Evolutionary conservation across 2,329 filamentous ascomycete species (phyloP), one percentile per base, ranked within the genome.

Genomic region (Alternaria sp.): DNA sequence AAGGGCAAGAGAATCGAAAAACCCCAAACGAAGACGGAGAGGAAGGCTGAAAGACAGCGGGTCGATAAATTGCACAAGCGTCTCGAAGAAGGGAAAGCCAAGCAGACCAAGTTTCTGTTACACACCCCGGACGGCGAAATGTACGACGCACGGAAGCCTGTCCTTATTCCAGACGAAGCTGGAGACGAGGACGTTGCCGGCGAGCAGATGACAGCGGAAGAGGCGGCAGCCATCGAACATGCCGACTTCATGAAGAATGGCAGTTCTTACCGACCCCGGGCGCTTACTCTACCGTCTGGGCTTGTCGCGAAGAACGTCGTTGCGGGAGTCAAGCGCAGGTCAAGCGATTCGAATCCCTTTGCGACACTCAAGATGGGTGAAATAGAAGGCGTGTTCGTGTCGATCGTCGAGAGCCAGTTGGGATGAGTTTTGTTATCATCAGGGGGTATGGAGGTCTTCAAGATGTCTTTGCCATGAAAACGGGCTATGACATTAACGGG

Each of bases 101-200:
- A 59, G 30, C n/a, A 43, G 32, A 49, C 28, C 15, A 47, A 15
- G 13, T 57, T 53, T 28, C 44, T 62, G 17, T 30, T 54, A n/a
- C 54, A 58, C 43, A 57, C 49, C 15, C 32, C 44, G 6, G 45
- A 62, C 10, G 49, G 59, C 21, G 57, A 46, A 43, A 54, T 43
- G 15, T 57, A 58, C 13, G 25, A 62, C 23, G 17, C 50, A 28
- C 43, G 53, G 17, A 15, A 56, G 13, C 23, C 36, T 40, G n/a
- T 40, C 44, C 15, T 4, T 13, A 19, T 30, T 25, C 25, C 44
- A 15, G 45, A 57, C 44, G 40, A 44, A 15, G 36, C 21, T 30
- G 53, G 17, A 10, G 40, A 28, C 17, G 36, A 28, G 5, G 30
- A 23, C n/a, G 52, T 40, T 40, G 15, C 36, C 36, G 36, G 5